These are phyloP conservation scores for Tylopilus balloui DNA, from an alignment of 768 basidiomycete genomes.

Conservation along the genomic window DNA sequence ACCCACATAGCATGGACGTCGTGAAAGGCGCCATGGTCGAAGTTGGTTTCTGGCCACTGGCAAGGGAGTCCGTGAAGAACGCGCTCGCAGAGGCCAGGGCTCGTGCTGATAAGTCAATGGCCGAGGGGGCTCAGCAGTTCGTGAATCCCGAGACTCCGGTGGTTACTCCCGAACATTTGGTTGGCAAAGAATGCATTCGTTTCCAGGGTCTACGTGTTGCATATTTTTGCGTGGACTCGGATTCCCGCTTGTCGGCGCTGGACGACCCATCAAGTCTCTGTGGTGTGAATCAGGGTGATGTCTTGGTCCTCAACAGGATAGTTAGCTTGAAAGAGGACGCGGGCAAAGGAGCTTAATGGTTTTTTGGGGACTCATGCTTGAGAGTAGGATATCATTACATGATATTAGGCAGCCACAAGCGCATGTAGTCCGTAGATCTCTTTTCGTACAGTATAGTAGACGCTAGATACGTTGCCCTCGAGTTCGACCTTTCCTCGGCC, in stretches of 20 bases:
- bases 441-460: conserved; percentile 84
- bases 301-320: conserved; percentile 83
- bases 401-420: conserved; percentile 61
- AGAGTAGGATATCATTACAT: conserved; percentile 10
- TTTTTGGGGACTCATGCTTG: neutral
- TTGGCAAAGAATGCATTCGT: conserved; percentile 87
- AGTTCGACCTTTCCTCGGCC: conserved; percentile 82
- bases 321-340: conserved; percentile 94
- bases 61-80: conserved; percentile 58
- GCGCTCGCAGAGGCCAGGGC: conserved; percentile 62
- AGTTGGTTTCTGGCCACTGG: conserved; percentile 82
- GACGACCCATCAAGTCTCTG: conserved; percentile 45
- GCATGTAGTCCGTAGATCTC: conserved; percentile 93
- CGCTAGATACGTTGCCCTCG: conserved; percentile 82
- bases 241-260: conserved; percentile 64
- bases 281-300: conserved; percentile 62
- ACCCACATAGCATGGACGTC: conserved; percentile 75
- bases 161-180: conserved; percentile 68
- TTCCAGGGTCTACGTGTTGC: conserved; percentile 97
- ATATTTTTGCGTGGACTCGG: conserved; percentile 92
- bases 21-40: conserved; percentile 82
- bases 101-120: conserved; percentile 58
- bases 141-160: conserved; percentile 57
- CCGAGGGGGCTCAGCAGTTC: conserved; percentile 34
- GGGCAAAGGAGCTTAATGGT: conserved; percentile 49